Evolutionary conservation across 2,329 filamentous ascomycete genomes (phyloP), one percentile per base, ranked within the genome.

Genomic region (Phialophora macrospora): DNA sequence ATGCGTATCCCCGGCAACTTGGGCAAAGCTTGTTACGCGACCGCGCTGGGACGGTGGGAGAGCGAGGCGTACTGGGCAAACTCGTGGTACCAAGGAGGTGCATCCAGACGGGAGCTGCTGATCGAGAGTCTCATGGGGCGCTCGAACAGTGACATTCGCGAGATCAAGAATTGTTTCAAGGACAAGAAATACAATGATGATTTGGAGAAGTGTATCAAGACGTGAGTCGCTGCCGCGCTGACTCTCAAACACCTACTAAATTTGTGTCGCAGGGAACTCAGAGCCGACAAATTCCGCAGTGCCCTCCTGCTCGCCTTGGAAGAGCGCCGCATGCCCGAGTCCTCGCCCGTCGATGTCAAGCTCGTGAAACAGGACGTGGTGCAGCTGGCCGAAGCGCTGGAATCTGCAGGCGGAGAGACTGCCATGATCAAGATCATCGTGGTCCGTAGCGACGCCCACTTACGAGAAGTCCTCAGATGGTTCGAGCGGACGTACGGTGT

Each of bases 11-110:
- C 80, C 1, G 79, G 79, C 20, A 88, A 87, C 72, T 88, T 98
- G 71, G 94, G 93, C 79, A 98, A 98, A 79, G 90, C 91, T 6
- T 93, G 90, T 74, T 97, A 98, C 77, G 88, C 93, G 3, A 93
- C 92, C 2, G 93, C 94, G 0, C 85, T 98, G 0, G 95, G 95
- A 9, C 85, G 86, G 60, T 98, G 93, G 89, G 95, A 97, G 80
- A 90, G 88, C 72, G 95, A 99, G 77, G 92, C 92, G 0, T 97
- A 97, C 82, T 99, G 95, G 93, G 93, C 94, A 66, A 98, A 97
- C 77, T 97, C 92, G 78, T 98, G 93, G 89, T 98, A 97, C 79
- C 94, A 97, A 75, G 89, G 89, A 44, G 90, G 94, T 77, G 91
- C 89, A 73, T 91, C 89, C 7, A 86, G 92, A 2, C 87, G 93